These are phyloP conservation scores for Amphibolis antarctica DNA, from an alignment of 106 monocot species.

Conservation along the genomic window DNA sequence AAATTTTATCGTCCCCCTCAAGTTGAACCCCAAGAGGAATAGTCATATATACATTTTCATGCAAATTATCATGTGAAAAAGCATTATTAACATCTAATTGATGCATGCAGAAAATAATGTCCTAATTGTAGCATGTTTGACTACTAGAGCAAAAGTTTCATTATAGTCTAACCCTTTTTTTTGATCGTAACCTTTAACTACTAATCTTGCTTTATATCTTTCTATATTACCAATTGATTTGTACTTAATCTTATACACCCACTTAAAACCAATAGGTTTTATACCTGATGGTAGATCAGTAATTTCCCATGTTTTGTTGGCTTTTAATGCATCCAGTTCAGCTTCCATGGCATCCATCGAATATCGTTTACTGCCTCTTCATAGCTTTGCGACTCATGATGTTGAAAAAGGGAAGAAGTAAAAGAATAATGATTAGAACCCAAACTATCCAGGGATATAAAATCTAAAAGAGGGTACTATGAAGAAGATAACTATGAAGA, in stretches of 20 bases:
- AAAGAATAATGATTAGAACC: too few relatives aligned
- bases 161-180: not conserved
- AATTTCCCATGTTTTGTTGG: too few relatives aligned
- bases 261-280: not conserved
- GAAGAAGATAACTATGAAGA: too few relatives aligned
- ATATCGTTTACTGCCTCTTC: too few relatives aligned
- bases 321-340: too few relatives aligned
- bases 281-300: too few relatives aligned
- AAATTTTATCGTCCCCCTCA: not conserved
- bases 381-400: too few relatives aligned
- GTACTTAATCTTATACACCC: not conserved
- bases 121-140: too few relatives aligned
- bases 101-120: not conserved
- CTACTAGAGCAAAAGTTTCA: not conserved
- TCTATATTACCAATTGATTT: not conserved
- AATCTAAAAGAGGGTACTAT: too few relatives aligned
- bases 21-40: not conserved
- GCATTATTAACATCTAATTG: not conserved
- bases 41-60: not conserved
- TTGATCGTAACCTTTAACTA: not conserved
- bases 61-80: not conserved
- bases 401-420: too few relatives aligned
- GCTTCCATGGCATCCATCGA: too few relatives aligned
- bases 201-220: not conserved
- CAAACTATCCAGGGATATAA: too few relatives aligned